Conservation (phyloP, 495 filamentous ascomycete genomes). For the Astrothelium macrocarpum region DNA sequence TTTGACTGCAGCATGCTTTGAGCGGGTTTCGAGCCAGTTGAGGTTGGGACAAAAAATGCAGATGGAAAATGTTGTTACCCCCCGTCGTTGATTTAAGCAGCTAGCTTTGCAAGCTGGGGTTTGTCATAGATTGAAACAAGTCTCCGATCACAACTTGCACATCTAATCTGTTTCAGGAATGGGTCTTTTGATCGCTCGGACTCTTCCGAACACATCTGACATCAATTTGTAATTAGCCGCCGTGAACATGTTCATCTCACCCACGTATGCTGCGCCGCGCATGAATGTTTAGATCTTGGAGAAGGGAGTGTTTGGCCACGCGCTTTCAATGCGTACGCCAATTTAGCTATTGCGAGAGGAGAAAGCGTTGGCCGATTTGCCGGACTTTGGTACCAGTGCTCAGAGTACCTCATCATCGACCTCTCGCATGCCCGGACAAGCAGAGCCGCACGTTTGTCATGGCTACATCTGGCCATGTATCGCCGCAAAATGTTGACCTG, state of each 20-base stretch:
- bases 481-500: constrained; percentile 11
- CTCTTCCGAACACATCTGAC: background rate
- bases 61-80: background rate
- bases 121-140: background rate
- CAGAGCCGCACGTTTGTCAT: background rate
- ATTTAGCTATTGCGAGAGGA: background rate
- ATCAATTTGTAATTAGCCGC: too few relatives aligned
- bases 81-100: background rate
- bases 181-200: too few relatives aligned
- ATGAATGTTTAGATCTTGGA: background rate
- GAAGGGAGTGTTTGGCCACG: background rate
- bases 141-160: background rate
- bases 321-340: background rate
- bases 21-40: too few relatives aligned
- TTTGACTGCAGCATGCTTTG: too few relatives aligned
- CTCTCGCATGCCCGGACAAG: background rate
- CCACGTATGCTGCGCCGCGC: background rate
- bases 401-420: background rate
- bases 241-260: too few relatives aligned
- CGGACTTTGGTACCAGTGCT: background rate
- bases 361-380: background rate
- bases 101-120: background rate
- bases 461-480: background rate
- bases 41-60: background rate
- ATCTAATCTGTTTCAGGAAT: background rate